Conservation (phyloP, 2,329 filamentous ascomycete species). For the Trichoderma lentiforme region DNA sequence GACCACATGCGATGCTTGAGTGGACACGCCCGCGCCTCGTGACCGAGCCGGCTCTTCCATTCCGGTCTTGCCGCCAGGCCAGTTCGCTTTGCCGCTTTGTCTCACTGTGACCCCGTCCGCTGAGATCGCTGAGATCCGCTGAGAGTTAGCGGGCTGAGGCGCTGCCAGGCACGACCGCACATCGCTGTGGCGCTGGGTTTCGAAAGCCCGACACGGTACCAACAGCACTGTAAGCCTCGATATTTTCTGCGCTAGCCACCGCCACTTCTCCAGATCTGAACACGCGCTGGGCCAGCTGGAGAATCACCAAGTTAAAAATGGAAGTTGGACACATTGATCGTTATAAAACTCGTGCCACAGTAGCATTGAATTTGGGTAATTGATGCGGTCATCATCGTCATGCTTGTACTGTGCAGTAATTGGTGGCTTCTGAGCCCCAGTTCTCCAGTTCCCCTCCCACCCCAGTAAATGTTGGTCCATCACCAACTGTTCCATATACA, state of each 20-base stretch:
- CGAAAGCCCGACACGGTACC: not conserved
- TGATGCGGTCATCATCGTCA: not conserved
- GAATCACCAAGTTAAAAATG: not conserved
- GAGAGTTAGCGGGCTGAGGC: not conserved
- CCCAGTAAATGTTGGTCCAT: not conserved
- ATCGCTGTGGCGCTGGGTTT: not conserved
- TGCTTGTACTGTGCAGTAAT: not conserved
- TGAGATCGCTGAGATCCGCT: not conserved
- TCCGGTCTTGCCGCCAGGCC: constrained; percentile 10
- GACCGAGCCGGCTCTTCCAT: constrained; percentile 7
- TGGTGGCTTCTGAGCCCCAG: not conserved
- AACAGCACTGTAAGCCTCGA: constrained; percentile 3
- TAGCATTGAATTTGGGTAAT: not conserved
- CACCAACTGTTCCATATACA: not conserved
- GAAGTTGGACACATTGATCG: not conserved
- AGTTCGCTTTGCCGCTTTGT: not conserved
- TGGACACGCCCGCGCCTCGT: constrained; percentile 18
- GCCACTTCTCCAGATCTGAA: not conserved
- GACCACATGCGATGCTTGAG: constrained; percentile 16
- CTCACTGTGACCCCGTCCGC: not conserved
- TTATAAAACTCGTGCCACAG: not conserved
- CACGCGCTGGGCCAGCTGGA: not conserved
- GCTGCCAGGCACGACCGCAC: not conserved
- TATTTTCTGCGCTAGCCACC: not conserved
- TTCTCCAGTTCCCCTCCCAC: not conserved